phyloP scores from a whole-genome alignment of 192 early-diverging fungal species.

The Kappamyces sp. region DNA sequence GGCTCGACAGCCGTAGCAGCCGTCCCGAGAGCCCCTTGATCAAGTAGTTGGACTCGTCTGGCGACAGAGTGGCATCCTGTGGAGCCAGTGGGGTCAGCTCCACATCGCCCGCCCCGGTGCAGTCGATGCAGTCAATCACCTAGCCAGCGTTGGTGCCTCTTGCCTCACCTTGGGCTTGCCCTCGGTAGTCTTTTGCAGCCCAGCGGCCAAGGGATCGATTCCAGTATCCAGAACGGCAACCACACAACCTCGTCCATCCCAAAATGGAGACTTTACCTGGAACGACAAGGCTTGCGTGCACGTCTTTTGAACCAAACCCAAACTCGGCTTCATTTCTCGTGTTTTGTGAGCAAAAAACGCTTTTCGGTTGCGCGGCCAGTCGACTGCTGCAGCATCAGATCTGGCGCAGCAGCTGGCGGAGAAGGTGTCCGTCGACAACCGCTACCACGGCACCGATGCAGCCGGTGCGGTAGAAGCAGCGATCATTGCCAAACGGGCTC shows the following conservation, averaged over 20 bases:
- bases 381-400: too few species aligned
- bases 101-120: conserved; percentile 72
- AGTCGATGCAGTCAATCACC: conserved; percentile 89
- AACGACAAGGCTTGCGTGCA: conserved; percentile 83
- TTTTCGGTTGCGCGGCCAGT: too few species aligned
- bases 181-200: conserved; percentile 76
- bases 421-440: too few species aligned
- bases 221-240: conserved; percentile 92
- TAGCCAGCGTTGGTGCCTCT: too few species aligned
- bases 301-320: conserved; percentile 4
- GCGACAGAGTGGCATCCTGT: conserved; percentile 43
- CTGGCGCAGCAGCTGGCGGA: too few species aligned
- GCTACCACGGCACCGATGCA: too few species aligned
- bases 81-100: conserved; percentile 48
- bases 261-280: conserved; percentile 72
- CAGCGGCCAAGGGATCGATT: conserved; percentile 87
- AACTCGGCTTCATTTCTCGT: too few species aligned
- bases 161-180: conserved; percentile 80
- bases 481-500: too few species aligned
- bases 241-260: conserved; percentile 84
- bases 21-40: conserved; percentile 72
- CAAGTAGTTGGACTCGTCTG: conserved; percentile 37
- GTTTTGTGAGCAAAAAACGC: too few species aligned
- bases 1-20: too few species aligned
- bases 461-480: too few species aligned